Evolutionary conservation across 2,329 filamentous ascomycete genomes (phyloP).

Genomic region (Diaporthe humulicola): DNA sequence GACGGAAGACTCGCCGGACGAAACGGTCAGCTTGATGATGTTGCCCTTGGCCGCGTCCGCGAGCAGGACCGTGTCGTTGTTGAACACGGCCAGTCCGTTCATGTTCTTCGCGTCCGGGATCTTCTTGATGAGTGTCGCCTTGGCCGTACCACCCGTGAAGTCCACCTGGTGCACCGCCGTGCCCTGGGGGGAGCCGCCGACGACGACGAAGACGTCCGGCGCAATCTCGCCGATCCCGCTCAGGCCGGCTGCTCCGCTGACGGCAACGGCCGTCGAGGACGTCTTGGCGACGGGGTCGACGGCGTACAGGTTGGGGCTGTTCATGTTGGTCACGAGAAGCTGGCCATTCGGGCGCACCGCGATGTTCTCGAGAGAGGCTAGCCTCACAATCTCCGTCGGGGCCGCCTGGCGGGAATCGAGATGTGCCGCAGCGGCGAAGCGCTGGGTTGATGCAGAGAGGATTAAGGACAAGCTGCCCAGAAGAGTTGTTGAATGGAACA

Average conservation of each 20-base stretch:
- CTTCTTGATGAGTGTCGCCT: slow-evolving; percentile 45
- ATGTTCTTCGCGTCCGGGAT: slow-evolving; percentile 48
- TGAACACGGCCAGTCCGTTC: slow-evolving; percentile 49
- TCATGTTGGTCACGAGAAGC: slow-evolving; percentile 51
- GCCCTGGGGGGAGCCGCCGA: slow-evolving; percentile 41
- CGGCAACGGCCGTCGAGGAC: slow-evolving; percentile 45
- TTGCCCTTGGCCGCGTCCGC: slow-evolving; percentile 49
- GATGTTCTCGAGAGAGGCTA: slow-evolving; percentile 49
- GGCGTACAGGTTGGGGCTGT: slow-evolving; percentile 48
- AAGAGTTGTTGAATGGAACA: background rate
- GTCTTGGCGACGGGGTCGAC: slow-evolving; percentile 47
- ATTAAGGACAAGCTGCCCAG: background rate
- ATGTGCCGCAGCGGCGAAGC: slow-evolving; percentile 20
- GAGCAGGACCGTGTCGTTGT: slow-evolving; percentile 48
- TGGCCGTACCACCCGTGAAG: slow-evolving; percentile 44
- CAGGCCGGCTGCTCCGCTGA: slow-evolving; percentile 46
- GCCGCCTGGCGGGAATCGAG: slow-evolving; percentile 45
- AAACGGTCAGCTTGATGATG: slow-evolving; percentile 46
- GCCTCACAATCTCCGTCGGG: slow-evolving; percentile 44
- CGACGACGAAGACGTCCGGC: slow-evolving; percentile 45
- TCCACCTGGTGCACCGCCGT: slow-evolving; percentile 45
- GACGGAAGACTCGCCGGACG: slow-evolving; percentile 45
- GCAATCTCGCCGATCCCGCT: slow-evolving; percentile 49
- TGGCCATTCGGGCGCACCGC: slow-evolving; percentile 49
- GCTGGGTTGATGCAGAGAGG: background rate